A percentile compares a stretch with the other conserved stretches of the same genome.
Conservation (phyloP, 768 basidiomycete genomes). For the Gloeophyllum trabeum region DNA sequence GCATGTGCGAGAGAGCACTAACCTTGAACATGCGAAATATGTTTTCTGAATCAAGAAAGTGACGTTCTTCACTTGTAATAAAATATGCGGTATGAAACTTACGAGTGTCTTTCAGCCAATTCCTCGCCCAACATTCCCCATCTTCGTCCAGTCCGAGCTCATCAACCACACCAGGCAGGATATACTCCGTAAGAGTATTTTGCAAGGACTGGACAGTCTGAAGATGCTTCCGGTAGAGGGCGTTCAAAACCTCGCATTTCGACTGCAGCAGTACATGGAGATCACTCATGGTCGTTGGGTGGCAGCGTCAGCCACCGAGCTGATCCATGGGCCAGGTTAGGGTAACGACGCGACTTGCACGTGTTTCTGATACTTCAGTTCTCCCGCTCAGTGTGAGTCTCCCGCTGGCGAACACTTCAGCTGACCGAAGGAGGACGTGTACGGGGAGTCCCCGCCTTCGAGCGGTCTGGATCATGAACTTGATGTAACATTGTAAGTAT, state of each 20-base stretch:
- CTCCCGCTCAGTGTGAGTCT: no score
- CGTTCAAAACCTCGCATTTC: not conserved
- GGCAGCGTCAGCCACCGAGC: no score
- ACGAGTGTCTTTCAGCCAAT: not conserved
- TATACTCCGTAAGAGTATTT: not conserved
- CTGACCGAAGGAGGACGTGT: no score
- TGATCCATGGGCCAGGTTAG: no score
- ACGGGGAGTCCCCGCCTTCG: no score
- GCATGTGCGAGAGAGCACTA: not conserved
- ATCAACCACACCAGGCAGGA: not conserved
- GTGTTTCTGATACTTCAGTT: no score
- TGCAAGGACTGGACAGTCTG: not conserved
- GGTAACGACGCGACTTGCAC: no score
- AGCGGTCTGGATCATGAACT: no score
- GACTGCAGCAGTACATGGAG: no score
- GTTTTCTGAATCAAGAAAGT: not conserved
- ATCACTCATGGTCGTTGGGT: no score
- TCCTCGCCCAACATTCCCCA: not conserved
- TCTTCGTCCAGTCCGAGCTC: not conserved
- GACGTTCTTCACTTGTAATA: not conserved
- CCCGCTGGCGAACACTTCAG: no score
- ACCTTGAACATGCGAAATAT: not conserved
- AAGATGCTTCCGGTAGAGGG: not conserved
- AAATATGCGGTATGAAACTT: not conserved
- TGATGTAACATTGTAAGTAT: no score